Base-by-base conservation (phyloP, 2,329 filamentous ascomycete genomes). In the Leptosphaerulina australis region DNA sequence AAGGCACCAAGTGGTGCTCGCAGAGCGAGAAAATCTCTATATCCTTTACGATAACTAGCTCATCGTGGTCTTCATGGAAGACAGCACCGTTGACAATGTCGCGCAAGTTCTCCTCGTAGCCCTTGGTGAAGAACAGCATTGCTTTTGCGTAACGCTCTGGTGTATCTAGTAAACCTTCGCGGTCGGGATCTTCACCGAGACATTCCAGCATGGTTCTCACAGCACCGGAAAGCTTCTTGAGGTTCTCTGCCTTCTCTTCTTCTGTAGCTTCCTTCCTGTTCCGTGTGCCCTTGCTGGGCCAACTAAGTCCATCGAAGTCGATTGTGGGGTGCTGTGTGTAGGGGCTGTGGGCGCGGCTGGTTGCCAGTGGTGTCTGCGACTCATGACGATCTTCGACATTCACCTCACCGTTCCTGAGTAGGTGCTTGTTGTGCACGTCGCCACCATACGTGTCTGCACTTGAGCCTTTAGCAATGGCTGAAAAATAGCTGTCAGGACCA, bases 1-100 rank as follows among this genome's bases (percentile, higher is more conserved):
- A 99, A 0, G 94, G 94, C 6, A 99, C 93, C 70, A 99, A 82
- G 70, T 99, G 94, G 73, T 99, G 94, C 77, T 99, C 94, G 79
- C 94, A 99, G 33, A 97, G 79, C 58, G 88, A 93, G 74, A 91
- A 96, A 10, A 97, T 84, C 70, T 97, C 92, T 66, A 99, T 97
- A 68, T 97, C 92, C 77, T 96, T 96, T 51, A 99, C 91, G 66
- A 97, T 96, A 22, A 99, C 92, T 77, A 99, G 83, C 75, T 99
- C 94, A 67, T 96, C 94, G 69, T 97, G 93, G 56, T 93, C 91
- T 73, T 97, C 94, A 66, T 96, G 88, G 76, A 99, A 99, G 44
- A 97, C 89, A 14, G 94, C 94, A 47, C 87, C 84, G 72, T 97
- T 97, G 55, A 97, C 90, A 59, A 97, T 88, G 69, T 96, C 90